These are phyloP conservation scores for Coemansia sp. DNA, from an alignment of 192 early-diverging fungal genomes.

Conservation along the genomic window DNA sequence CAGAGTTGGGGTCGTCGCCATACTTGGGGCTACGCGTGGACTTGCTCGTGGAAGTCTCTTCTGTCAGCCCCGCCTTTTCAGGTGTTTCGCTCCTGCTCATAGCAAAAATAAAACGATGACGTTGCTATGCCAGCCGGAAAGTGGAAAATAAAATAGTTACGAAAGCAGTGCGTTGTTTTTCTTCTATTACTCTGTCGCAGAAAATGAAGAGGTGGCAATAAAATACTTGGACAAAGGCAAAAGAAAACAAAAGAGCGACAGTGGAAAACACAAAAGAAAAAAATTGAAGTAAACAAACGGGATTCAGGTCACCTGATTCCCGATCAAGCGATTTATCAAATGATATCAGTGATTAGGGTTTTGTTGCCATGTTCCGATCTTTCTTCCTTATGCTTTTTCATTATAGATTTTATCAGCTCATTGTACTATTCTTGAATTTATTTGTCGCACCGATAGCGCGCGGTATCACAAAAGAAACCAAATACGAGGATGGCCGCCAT, in stretches of 20 bases:
- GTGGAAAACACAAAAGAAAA: background rate
- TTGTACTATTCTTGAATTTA: conserved; percentile 7
- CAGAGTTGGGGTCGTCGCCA: conserved; percentile 34
- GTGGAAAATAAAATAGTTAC: background rate
- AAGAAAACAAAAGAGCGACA: background rate
- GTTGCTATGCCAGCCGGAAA: conserved; percentile 14
- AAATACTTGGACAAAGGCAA: background rate
- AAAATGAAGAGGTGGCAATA: background rate
- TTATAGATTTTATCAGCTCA: background rate
- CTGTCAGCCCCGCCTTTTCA: conserved; percentile 1
- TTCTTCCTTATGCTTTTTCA: background rate
- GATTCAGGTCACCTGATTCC: background rate
- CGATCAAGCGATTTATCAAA: background rate
- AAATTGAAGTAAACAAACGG: background rate
- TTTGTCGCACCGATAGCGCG: background rate
- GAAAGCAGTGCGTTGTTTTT: background rate
- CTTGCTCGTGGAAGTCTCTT: conserved; percentile 9
- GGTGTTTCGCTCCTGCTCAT: conserved; percentile 14
- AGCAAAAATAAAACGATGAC: background rate
- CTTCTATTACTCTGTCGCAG: background rate
- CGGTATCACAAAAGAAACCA: background rate
- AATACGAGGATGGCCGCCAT: conserved; percentile 10
- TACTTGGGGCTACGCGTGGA: conserved; percentile 16
- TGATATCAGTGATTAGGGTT: background rate
- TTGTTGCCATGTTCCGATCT: background rate